Base-by-base conservation (phyloP, 2,329 filamentous ascomycete genomes). In the Lachnellula hyalina region DNA sequence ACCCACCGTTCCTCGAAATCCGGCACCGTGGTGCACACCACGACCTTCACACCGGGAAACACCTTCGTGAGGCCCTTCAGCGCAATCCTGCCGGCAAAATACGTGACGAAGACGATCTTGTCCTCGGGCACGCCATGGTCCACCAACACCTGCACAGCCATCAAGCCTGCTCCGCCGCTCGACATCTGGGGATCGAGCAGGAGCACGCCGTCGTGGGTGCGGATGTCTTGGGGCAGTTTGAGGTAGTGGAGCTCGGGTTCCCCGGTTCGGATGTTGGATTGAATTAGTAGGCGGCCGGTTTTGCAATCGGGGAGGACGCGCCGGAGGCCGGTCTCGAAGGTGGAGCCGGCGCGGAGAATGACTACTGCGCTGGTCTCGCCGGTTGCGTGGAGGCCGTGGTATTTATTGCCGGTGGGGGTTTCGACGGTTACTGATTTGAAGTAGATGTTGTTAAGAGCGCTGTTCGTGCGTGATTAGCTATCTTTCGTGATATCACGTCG, bases 151-250 rank as follows among this genome's bases (percentile, higher is more conserved):
- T 94, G 88, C 42, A 97, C 92, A 0, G 94, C 91, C 94, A 99
- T 99, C 55, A 99, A 75, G 1, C 83, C 83, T 15, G 84, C 82
- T 36, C 92, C 93, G 44, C 94, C 94, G 58, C 87, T 92, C 25
- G 90, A 90, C 88, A 97, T 96, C 69, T 99, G 94, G 14, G 92
- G 86, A 71, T 97, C 94, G 19, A 97, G 76, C 7, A 99, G 77
- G 57, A 99, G 76, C 17, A 99, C 90, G 49, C 87, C 87, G 61
- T 89, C 85, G 67, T 96, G 88, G 42, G 80, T 72, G 56, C 81
- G 74, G 53, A 97, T 88, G 58, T 90, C 81, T 2, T 81, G 76
- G 0, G 90, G 88, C 3, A 99, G 76, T 61, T 89, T 89, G 56
- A 92, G 80, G 68, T 92, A 97, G 71, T 96, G 93, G 51, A 99